A percentile compares a stretch with the other conserved stretches of the same genome.
Conservation (phyloP, 1,284 basidiomycete species). For the Quambalaria eucalypti region DNA sequence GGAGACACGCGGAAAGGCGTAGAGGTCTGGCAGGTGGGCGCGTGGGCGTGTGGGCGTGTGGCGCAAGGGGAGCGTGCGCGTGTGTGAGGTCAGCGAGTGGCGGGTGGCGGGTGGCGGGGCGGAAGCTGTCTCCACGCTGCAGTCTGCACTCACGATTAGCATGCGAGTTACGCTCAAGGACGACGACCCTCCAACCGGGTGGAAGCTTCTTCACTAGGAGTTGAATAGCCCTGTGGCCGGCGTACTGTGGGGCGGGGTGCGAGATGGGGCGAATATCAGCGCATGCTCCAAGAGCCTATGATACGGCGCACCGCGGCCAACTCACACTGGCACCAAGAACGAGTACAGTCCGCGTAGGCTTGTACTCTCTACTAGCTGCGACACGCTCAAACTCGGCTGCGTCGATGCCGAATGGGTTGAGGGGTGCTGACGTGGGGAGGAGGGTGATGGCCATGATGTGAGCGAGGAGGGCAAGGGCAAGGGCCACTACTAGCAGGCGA, state of each 20-base stretch:
- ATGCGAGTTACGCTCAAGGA: conserved; percentile 63
- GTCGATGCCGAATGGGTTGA: background rate
- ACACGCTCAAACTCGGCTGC: no score
- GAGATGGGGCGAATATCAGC: background rate
- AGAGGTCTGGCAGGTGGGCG: conserved; percentile 45
- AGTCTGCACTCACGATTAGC: conserved; percentile 24
- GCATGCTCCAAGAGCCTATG: no score
- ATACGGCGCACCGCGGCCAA: no score
- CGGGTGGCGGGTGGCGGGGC: background rate
- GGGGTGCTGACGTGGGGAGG: background rate
- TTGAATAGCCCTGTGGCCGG: conserved; percentile 54
- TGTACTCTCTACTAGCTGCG: no score
- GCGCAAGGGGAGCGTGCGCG: background rate
- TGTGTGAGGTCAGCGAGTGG: background rate
- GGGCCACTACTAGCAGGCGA: background rate
- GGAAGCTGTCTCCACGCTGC: background rate
- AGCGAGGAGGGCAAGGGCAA: background rate
- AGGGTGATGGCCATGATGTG: background rate
- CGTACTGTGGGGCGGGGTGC: conserved; percentile 8
- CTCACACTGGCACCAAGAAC: conserved; percentile 7
- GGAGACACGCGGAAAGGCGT: conserved; percentile 52
- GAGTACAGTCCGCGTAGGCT: conserved; percentile 5
- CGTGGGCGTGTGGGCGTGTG: background rate
- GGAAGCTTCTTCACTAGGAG: conserved; percentile 57
- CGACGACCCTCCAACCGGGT: conserved; percentile 58